Conservation (phyloP, 1,139 yeast species). For the Candida pseudoviswanathii region DNA sequence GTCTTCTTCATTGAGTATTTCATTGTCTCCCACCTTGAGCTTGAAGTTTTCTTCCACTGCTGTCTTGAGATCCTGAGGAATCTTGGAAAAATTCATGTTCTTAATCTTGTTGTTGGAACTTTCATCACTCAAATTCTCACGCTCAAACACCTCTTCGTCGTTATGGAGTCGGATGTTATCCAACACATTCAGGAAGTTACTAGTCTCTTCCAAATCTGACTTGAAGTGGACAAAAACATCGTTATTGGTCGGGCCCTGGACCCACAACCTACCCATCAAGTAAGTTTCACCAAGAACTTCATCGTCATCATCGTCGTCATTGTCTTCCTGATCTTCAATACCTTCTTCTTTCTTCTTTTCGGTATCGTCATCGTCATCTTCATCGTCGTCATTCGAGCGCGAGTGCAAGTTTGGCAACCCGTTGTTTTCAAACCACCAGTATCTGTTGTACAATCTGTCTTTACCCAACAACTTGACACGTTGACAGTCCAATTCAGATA, state of each 20-base stretch:
- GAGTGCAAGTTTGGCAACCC: conserved; percentile 70
- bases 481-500: conserved; percentile 74
- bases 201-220: conserved; percentile 9
- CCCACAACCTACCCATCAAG: conserved; percentile 87
- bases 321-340: conserved; percentile 32
- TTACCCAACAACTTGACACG: conserved; percentile 77
- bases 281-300: conserved; percentile 59
- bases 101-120: conserved; percentile 11
- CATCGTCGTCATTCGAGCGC: conserved; percentile 38
- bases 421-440: conserved; percentile 94
- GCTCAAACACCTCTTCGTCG: conserved; percentile 8
- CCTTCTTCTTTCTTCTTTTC: conserved; percentile 32
- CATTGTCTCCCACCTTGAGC: conserved; percentile 21
- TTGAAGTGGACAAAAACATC: conserved; percentile 45
- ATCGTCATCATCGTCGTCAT: conserved; percentile 39
- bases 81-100: conserved; percentile 20
- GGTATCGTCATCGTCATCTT: conserved; percentile 34
- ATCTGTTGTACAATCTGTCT: conserved; percentile 81
- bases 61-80: conserved; percentile 22
- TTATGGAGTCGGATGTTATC: neutral
- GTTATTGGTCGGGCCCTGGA: conserved; percentile 84
- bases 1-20: conserved; percentile 18
- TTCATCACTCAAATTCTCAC: conserved; percentile 20
- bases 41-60: conserved; percentile 22
- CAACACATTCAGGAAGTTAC: conserved; percentile 7